Percentiles rank a stretch among this genome's conserved stretches.
These are phyloP conservation scores for Penicillium sp. DNA, from an alignment of 2,329 filamentous ascomycete genomes.

Conservation along the genomic window DNA sequence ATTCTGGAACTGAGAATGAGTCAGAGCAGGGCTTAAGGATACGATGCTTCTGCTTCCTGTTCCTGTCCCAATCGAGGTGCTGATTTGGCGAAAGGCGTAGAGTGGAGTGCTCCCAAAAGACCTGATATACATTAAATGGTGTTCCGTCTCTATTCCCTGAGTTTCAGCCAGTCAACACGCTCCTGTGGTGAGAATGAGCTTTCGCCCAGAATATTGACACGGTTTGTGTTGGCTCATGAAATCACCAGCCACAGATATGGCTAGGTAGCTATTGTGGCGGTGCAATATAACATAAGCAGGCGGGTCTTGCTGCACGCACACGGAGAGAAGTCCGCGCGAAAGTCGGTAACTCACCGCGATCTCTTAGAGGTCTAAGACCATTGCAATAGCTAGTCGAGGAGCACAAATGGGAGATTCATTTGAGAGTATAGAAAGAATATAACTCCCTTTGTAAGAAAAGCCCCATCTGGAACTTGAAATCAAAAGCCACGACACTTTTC, in stretches of 20 bases:
- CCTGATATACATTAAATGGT: background rate
- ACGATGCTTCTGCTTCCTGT: background rate
- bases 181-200: background rate
- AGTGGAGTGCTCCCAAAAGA: background rate
- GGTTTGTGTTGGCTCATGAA: conserved; percentile 13
- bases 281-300: background rate
- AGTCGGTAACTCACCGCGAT: background rate
- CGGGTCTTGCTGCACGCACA: background rate
- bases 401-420: too few species aligned
- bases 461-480: background rate
- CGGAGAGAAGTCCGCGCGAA: conserved; percentile 19
- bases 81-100: background rate
- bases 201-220: background rate
- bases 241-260: conserved; percentile 17
- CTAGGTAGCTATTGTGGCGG: conserved; percentile 3
- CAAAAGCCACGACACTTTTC: background rate
- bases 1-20: background rate
- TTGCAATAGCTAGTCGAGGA: background rate
- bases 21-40: background rate
- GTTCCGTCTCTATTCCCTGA: background rate
- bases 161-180: background rate
- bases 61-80: background rate
- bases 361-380: background rate
- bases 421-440: too few species aligned
- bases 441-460: too few species aligned